Conservation (phyloP, 352 stramenopile genomes). For the Peronospora destructor region DNA sequence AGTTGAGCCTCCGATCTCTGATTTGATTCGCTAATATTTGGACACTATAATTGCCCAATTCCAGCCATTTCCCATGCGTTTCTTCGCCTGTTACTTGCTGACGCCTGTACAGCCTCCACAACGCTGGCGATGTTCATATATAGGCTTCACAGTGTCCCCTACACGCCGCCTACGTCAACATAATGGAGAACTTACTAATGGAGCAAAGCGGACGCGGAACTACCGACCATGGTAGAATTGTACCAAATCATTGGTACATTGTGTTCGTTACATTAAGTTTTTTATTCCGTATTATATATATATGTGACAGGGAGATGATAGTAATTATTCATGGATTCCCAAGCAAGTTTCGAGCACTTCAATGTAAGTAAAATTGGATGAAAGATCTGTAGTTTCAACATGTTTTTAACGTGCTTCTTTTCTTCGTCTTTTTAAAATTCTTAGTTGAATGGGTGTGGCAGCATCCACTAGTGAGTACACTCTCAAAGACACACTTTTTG, state of each 20-base stretch:
- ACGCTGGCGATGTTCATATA: conserved; percentile 53
- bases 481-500: conserved; percentile 37
- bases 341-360: conserved; percentile 65
- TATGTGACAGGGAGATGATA: conserved; percentile 58
- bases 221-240: conserved; percentile 48
- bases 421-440: conserved; percentile 1
- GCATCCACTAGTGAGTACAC: conserved; percentile 50
- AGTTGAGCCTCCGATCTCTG: too few relatives aligned
- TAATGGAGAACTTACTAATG: conserved; percentile 63
- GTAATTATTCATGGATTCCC: conserved; percentile 67
- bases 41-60: background rate
- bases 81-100: conserved; percentile 74
- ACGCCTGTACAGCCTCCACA: conserved; percentile 45
- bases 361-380: conserved; percentile 59
- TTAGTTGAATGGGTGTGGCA: conserved; percentile 78
- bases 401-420: background rate
- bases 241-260: background rate
- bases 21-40: conserved; percentile 3
- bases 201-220: conserved; percentile 51
- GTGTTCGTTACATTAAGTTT: too few relatives aligned
- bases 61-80: conserved; percentile 15
- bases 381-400: too few relatives aligned
- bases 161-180: conserved; percentile 60
- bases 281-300: background rate
- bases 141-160: conserved; percentile 60